These are phyloP conservation scores for Glonium stellatum DNA, from an alignment of 495 filamentous ascomycete genomes.

Conservation along the genomic window DNA sequence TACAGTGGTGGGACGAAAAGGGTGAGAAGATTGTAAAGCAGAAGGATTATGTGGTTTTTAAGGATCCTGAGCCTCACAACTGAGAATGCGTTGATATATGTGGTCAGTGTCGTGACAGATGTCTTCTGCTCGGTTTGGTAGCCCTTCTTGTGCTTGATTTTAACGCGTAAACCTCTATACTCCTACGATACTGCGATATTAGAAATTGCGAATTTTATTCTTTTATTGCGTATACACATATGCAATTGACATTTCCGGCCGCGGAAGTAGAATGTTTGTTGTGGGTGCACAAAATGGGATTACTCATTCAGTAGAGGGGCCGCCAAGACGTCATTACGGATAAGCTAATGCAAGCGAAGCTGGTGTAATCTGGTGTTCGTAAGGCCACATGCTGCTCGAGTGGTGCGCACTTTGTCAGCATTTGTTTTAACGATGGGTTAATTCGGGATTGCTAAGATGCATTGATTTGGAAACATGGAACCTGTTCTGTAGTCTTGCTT, in stretches of 20 bases:
- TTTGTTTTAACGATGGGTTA: background rate
- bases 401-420: background rate
- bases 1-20: conserved; percentile 1
- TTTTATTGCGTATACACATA: background rate
- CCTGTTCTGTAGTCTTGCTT: background rate
- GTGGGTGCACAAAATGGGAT: background rate
- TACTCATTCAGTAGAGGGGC: background rate
- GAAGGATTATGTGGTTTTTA: conserved; percentile 5
- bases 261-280: background rate
- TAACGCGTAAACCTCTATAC: background rate
- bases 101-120: background rate
- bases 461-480: background rate
- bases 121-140: no score
- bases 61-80: background rate
- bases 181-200: background rate
- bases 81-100: background rate
- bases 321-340: background rate
- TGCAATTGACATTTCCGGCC: background rate
- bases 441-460: background rate
- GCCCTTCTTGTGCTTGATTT: background rate
- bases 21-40: conserved; percentile 2
- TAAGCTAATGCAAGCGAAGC: background rate
- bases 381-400: background rate
- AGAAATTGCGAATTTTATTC: background rate
- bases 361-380: background rate